These are phyloP conservation scores for Pleodorina starrii DNA, from an alignment of 139 green algal genomes.

Conservation along the genomic window DNA sequence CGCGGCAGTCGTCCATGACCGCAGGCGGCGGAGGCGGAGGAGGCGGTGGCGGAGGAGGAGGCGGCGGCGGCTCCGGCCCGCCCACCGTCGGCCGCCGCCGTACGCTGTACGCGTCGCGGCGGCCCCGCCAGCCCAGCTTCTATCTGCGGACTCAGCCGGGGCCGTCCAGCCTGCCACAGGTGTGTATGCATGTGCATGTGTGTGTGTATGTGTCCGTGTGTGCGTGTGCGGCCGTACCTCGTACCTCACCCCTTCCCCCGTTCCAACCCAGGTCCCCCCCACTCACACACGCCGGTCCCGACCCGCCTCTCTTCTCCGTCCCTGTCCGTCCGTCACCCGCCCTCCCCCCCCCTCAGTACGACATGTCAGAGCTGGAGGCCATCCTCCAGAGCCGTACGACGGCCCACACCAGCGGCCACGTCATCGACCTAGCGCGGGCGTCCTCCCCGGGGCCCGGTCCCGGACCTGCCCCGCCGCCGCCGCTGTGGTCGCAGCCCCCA, in stretches of 20 bases:
- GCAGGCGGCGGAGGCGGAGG: too few species aligned
- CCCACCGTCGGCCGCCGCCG: not conserved
- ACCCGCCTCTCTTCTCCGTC: not conserved
- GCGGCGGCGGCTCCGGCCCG: not conserved
- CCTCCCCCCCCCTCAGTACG: not conserved
- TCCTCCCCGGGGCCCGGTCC: too few species aligned
- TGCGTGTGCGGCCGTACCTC: too few species aligned
- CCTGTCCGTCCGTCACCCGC: not conserved
- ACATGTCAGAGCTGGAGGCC: not conserved
- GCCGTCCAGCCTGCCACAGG: not conserved
- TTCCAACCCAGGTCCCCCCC: too few species aligned
- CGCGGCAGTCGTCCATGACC: too few species aligned
- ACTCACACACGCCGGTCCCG: too few species aligned
- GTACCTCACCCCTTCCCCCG: too few species aligned
- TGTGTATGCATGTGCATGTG: not conserved
- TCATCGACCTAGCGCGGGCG: too few species aligned
- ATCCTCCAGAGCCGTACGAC: not conserved
- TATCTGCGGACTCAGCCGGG: not conserved
- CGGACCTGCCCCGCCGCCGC: too few species aligned
- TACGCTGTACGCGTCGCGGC: not conserved
- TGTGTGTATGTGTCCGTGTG: too few species aligned
- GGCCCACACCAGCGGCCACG: not conserved
- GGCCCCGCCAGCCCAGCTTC: constrained; percentile 3
- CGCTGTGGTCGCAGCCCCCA: too few species aligned
- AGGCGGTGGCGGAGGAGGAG: not conserved